phyloP scores from a whole-genome alignment of 257 asterid genomes.

The Nyctanthes arbortristis region DNA sequence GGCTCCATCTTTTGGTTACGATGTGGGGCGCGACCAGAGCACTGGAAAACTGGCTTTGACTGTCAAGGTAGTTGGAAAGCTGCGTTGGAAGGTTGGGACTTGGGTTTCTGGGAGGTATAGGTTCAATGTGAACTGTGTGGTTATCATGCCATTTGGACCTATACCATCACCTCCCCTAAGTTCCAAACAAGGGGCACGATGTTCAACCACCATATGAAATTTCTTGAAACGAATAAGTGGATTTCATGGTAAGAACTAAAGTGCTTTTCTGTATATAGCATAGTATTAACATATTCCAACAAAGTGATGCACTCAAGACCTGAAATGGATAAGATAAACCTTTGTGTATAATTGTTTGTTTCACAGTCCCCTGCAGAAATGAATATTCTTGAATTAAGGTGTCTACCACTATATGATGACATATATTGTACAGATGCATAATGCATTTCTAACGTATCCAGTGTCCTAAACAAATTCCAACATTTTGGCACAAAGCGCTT shows the following conservation, averaged over 20 bases:
- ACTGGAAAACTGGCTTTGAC: conserved; percentile 49
- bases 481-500: background rate
- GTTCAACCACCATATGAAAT: conserved; percentile 69
- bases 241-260: background rate
- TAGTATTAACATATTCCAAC: background rate
- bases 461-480: background rate
- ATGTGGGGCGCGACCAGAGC: conserved; percentile 59
- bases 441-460: background rate
- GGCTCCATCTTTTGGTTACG: conserved; percentile 61
- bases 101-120: conserved; percentile 93
- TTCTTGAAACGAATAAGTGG: background rate
- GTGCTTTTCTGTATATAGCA: background rate
- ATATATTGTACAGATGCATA: background rate
- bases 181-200: conserved; percentile 60
- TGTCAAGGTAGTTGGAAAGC: conserved; percentile 61
- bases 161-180: conserved; percentile 62
- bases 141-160: conserved; percentile 63
- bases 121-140: conserved; percentile 63
- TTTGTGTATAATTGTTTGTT: background rate
- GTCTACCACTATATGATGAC: background rate
- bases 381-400: background rate
- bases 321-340: background rate
- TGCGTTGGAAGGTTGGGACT: conserved; percentile 90
- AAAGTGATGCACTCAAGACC: background rate
- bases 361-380: background rate